phyloP scores from a whole-genome alignment of 2,329 filamentous ascomycete species.

The Pseudonectria foliicola region DNA sequence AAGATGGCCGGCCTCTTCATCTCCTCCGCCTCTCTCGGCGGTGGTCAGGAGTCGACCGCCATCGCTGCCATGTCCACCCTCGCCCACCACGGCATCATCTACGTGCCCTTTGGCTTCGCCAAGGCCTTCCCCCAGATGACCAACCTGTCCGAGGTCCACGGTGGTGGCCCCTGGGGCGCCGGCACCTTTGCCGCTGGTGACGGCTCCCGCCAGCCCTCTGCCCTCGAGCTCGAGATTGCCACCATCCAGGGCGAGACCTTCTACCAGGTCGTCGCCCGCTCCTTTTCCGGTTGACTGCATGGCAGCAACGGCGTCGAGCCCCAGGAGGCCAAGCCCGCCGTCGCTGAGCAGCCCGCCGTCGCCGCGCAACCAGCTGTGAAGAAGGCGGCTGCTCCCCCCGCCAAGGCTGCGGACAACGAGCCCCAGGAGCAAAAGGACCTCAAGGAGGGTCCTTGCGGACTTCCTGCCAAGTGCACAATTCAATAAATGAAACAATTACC shows the following conservation, averaged over 20 bases:
- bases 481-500: conserved; percentile 37
- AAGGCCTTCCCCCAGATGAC: conserved; percentile 63
- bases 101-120: conserved; percentile 90
- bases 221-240: conserved; percentile 72
- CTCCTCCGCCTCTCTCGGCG: conserved; percentile 74
- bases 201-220: conserved; percentile 73
- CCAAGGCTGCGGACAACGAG: conserved; percentile 13
- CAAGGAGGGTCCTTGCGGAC: conserved; percentile 65
- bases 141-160: conserved; percentile 72
- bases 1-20: conserved; percentile 92
- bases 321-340: conserved; percentile 18
- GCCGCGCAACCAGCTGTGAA: conserved; percentile 13
- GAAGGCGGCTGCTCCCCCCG: conserved; percentile 11
- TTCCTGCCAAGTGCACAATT: conserved; percentile 68
- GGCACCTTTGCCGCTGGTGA: conserved; percentile 78
- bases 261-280: conserved; percentile 67
- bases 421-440: conserved; percentile 34
- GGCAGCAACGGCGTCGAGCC: conserved; percentile 33
- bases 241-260: conserved; percentile 78
- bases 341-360: conserved; percentile 18
- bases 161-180: conserved; percentile 86
- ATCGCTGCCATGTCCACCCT: conserved; percentile 78
- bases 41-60: conserved; percentile 87
- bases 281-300: conserved; percentile 68
- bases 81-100: conserved; percentile 90